Base-by-base conservation (phyloP, 352 stramenopile species). In the Pythium phragmiticola region DNA sequence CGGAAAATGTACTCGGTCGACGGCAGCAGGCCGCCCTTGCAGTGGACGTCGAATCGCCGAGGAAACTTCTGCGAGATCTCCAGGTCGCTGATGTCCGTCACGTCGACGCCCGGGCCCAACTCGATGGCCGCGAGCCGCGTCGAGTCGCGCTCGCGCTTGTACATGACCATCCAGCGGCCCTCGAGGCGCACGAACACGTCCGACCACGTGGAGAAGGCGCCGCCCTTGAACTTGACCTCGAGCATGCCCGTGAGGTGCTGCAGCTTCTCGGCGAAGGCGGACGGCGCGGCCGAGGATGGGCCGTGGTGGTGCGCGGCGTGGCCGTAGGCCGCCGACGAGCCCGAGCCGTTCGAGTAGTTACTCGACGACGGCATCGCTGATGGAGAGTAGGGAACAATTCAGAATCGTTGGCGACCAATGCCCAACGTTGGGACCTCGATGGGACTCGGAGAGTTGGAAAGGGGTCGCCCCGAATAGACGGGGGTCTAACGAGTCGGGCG, bases 1-100 rank as follows among this genome's bases (percentile, higher is more conserved):
- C 86, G 81, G 66, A 93, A 92, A 28, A 78, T 87, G 41, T 86
- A 73, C 58, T 95, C 86, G 26, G 83, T 90, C 21, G 76, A 65
- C 33, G 81, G 73, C 33, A 95, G 68, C 45, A 88, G 43, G 0
- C 86, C 86, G n/a, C 86, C 84, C 21, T 75, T 80, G 76, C 86
- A 95, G 2, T 61, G 70, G 8, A 95, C 16, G 59, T 93, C 84
- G 42, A 95, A 91, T 17, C 83, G 82, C 21, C 86, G 70, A 3
- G 82, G 80, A 61, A 91, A 93, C 66, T 92, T 92, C 63, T 80
- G 72, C 30, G 70, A 76, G 34, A 74, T 75, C 30, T 93, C 81
- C 0, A 74, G 60, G 54, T 92, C 77, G 21, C 56, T 69, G 16
- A 85, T 45, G 63, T 92, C 84, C 9, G 82, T 91, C 19, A 93